Evolutionary conservation across 169 alveolate species (phyloP).

Genomic region (Plasmodium falciparum): DNA sequence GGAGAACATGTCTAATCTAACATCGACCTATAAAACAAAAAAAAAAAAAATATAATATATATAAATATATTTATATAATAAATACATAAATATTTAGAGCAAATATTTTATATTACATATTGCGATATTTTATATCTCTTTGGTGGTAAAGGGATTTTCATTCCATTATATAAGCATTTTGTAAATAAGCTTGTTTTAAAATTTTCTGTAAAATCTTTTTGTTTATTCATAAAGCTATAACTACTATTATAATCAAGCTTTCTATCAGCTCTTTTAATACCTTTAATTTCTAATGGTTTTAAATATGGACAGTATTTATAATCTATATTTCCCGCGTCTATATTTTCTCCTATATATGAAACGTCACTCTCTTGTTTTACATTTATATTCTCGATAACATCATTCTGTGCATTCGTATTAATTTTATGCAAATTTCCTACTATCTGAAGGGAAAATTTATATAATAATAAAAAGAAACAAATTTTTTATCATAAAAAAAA

Average conservation of each 20-base stretch:
- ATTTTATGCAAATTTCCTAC: conserved; percentile 36
- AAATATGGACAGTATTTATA: conserved; percentile 78
- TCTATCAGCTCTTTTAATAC: conserved; percentile 87
- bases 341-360: conserved; percentile 6
- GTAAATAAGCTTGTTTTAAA: conserved; percentile 18
- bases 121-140: conserved; percentile 45
- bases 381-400: background rate
- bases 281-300: conserved; percentile 80
- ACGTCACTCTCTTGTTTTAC: background rate
- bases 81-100: background rate
- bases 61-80: background rate
- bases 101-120: conserved; percentile 34
- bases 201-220: conserved; percentile 78
- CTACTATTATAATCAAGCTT: conserved; percentile 80
- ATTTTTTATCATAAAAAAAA: too few species aligned
- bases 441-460: conserved; percentile 5
- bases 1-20: conserved; percentile 62
- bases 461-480: conserved; percentile 2
- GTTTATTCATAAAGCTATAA: conserved; percentile 29
- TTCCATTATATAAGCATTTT: conserved; percentile 77
- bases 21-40: conserved; percentile 47
- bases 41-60: background rate
- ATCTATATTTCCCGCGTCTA: conserved; percentile 24
- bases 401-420: conserved; percentile 35
- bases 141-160: conserved; percentile 85